Conservation (phyloP, 805 yeast species). For the Pichia thaimueangensis region DNA sequence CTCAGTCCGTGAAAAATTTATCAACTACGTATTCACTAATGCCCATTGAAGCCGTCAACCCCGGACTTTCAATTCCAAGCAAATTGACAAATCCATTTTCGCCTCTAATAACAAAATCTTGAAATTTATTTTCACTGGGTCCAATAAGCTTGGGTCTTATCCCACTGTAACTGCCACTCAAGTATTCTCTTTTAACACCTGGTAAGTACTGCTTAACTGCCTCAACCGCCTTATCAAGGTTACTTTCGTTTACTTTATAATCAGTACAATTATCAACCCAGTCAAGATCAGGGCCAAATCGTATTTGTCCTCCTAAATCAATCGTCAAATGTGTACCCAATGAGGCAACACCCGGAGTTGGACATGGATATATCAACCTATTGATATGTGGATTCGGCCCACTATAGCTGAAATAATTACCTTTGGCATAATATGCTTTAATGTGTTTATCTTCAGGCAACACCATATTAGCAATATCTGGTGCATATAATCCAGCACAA, state of each 20-base stretch:
- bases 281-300: constrained; percentile 87
- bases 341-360: constrained; percentile 63
- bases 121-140: constrained; percentile 40
- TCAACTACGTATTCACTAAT: constrained; percentile 64
- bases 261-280: constrained; percentile 54
- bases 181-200: constrained; percentile 39
- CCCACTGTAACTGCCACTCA: constrained; percentile 70
- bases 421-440: constrained; percentile 69
- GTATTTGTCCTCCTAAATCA: constrained; percentile 70
- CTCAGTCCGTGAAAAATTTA: background rate
- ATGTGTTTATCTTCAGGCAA: constrained; percentile 50
- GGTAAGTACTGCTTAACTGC: constrained; percentile 65
- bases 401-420: constrained; percentile 62
- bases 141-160: constrained; percentile 72
- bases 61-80: constrained; percentile 87
- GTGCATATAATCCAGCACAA: constrained; percentile 76
- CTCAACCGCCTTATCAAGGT: constrained; percentile 47
- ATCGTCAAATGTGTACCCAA: constrained; percentile 85
- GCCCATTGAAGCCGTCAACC: constrained; percentile 76
- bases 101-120: constrained; percentile 58
- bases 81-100: constrained; percentile 67
- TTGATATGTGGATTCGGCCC: constrained; percentile 35
- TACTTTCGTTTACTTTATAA: constrained; percentile 41
- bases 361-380: constrained; percentile 72
- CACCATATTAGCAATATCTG: constrained; percentile 60